Evolutionary conservation across 1,284 basidiomycete genomes (phyloP), one percentile per base, ranked within the genome.

Genomic region (Gymnopus androsaceus): DNA sequence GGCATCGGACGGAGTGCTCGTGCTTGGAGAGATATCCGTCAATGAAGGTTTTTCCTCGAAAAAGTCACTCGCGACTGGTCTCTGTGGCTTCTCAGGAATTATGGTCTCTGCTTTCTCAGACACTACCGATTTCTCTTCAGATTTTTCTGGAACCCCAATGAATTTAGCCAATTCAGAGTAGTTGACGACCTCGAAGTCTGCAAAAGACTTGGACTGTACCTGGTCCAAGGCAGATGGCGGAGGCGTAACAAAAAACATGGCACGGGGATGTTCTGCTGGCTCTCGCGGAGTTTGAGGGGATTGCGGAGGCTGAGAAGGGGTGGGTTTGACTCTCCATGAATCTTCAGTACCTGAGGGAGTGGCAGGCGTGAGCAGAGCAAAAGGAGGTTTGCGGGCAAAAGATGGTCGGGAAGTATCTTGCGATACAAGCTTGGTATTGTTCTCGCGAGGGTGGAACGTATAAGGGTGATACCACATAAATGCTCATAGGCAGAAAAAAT

Each of bases 141-240:
- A 31, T 30, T 53, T 55, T 33, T 75, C 71, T 33, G 72, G 48
- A 38, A 72, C 70, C 28, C 81, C 83, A 19, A 86, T 75, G 54
- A 92, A 80, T 69, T 83, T 86, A 38, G 78, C 85, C 67, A 92
- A 75, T 49, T 93, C 88, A 11, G 80, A 81, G 64, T 90, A 92
- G 64, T 92, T 89, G 17, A 93, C 78, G 14, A 89, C 80, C 63
- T 91, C 88, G 3, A 91, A 74, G 49, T 84, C 80, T n/a, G 72
- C 69, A n/a, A 84, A 69, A 14, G 76, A 68, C 59, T 80, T 77
- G n/a, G n/a, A n/a, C n/a, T n/a, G n/a, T 8, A 79, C 71, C 57
- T 76, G 75, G 48, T 81, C 75, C 38, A 82, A 64, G 38, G 76
- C 64, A 21, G 75, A 72, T 12, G n/a, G 74, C 72, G 14, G 77